Evolutionary conservation across 768 basidiomycete species (phyloP).

Genomic region (Panaeolus cyanescens): DNA sequence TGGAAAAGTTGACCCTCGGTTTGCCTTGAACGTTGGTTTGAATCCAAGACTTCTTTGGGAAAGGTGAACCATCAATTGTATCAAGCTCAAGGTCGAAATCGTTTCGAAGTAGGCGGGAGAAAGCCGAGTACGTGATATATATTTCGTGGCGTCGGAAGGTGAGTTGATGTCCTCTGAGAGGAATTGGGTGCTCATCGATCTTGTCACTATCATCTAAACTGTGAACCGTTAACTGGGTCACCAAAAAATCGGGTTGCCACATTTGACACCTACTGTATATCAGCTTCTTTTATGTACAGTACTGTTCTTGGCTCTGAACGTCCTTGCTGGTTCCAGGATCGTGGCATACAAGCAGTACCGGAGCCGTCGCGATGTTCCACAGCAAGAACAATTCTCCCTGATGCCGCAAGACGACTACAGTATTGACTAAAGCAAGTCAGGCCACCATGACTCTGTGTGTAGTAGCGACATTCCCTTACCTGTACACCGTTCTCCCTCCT

Average conservation of each 20-base stretch:
- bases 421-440: constrained; percentile 58
- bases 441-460: too few relatives aligned
- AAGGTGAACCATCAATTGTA: constrained; percentile 34
- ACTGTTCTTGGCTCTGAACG: constrained; percentile 25
- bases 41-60: constrained; percentile 45
- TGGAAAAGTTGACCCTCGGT: constrained; percentile 30
- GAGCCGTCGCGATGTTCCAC: constrained; percentile 87
- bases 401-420: constrained; percentile 71
- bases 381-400: constrained; percentile 80
- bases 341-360: constrained; percentile 50
- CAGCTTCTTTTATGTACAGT: constrained; percentile 57
- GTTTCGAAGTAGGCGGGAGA: constrained; percentile 51
- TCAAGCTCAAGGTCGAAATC: constrained; percentile 34
- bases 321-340: constrained; percentile 30
- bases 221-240: too few relatives aligned
- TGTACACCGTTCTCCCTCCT: constrained; percentile 73
- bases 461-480: constrained; percentile 42
- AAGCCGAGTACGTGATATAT: constrained; percentile 60
- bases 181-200: constrained; percentile 31
- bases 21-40: constrained; percentile 18
- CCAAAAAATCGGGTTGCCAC: too few relatives aligned
- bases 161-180: constrained; percentile 71
- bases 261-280: constrained; percentile 50
- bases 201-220: constrained; percentile 31
- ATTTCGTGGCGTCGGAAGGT: constrained; percentile 70